Conservation (phyloP, 2,329 filamentous ascomycete genomes). For the Mariannaea elegans region DNA sequence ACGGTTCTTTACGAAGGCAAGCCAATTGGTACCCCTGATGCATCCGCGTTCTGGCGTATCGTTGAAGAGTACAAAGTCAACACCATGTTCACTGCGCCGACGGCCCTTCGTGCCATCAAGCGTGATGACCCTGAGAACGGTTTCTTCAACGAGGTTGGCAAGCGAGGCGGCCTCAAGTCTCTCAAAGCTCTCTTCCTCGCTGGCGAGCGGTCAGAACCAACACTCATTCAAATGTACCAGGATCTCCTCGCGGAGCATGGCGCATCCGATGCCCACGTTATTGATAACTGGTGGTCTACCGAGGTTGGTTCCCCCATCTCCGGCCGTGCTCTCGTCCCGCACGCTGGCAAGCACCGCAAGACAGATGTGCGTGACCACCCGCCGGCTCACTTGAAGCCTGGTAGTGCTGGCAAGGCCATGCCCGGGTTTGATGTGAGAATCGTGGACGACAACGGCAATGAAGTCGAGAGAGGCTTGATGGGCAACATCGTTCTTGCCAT, state of each 20-base stretch:
- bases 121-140: slow-evolving; percentile 83
- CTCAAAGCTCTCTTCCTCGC: slow-evolving; percentile 84
- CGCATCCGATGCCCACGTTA: slow-evolving; percentile 64
- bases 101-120: slow-evolving; percentile 84
- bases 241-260: slow-evolving; percentile 73
- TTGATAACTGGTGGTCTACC: slow-evolving; percentile 71
- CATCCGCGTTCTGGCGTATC: slow-evolving; percentile 88
- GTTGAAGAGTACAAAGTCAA: slow-evolving; percentile 87
- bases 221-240: slow-evolving; percentile 84
- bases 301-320: slow-evolving; percentile 68
- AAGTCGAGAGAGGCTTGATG: slow-evolving; percentile 78
- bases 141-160: slow-evolving; percentile 69
- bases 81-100: slow-evolving; percentile 86
- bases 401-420: slow-evolving; percentile 90
- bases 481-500: slow-evolving; percentile 89
- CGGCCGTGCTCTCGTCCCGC: slow-evolving; percentile 63
- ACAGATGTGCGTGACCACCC: slow-evolving; percentile 50
- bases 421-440: slow-evolving; percentile 89
- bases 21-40: slow-evolving; percentile 87
- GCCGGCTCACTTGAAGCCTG: slow-evolving; percentile 74
- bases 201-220: slow-evolving; percentile 88
- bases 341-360: slow-evolving; percentile 63
- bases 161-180: slow-evolving; percentile 74
- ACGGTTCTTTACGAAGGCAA: slow-evolving; percentile 96
- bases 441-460: slow-evolving; percentile 81